A percentile compares a stretch with the other conserved stretches of the same genome.
These are phyloP conservation scores for Beauveria australis DNA, from an alignment of 2,329 filamentous ascomycete genomes.

Conservation along the genomic window DNA sequence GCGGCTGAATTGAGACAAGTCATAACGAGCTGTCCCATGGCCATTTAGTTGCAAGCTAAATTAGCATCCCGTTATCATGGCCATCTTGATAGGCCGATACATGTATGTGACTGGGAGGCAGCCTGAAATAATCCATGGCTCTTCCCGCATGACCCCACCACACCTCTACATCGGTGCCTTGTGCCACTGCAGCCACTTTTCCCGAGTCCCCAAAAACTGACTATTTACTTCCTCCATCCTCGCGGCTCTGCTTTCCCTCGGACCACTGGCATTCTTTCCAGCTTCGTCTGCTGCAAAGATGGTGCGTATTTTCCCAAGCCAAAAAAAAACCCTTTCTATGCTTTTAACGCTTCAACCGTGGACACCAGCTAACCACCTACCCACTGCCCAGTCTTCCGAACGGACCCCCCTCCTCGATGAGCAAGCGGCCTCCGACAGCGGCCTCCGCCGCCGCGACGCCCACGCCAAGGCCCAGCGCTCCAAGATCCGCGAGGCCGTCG, in stretches of 20 bases:
- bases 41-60: too few species aligned
- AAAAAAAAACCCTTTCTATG: neutral
- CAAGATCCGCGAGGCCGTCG: slow-evolving; percentile 59
- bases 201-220: too few species aligned
- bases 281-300: neutral
- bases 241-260: neutral
- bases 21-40: neutral
- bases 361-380: neutral
- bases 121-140: neutral
- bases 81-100: neutral
- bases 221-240: neutral
- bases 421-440: neutral
- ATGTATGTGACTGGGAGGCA: neutral
- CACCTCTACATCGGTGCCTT: neutral
- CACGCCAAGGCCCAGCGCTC: slow-evolving; percentile 16
- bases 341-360: neutral
- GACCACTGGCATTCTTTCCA: neutral
- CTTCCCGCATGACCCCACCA: neutral
- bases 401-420: slow-evolving; percentile 8
- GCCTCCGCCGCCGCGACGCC: neutral
- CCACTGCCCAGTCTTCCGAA: slow-evolving; percentile 3
- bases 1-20: neutral
- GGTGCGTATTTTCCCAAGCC: neutral
- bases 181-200: neutral
- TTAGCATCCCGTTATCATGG: neutral